Evolutionary conservation across 768 basidiomycete genomes (phyloP).

Genomic region (Hericium erinaceus): DNA sequence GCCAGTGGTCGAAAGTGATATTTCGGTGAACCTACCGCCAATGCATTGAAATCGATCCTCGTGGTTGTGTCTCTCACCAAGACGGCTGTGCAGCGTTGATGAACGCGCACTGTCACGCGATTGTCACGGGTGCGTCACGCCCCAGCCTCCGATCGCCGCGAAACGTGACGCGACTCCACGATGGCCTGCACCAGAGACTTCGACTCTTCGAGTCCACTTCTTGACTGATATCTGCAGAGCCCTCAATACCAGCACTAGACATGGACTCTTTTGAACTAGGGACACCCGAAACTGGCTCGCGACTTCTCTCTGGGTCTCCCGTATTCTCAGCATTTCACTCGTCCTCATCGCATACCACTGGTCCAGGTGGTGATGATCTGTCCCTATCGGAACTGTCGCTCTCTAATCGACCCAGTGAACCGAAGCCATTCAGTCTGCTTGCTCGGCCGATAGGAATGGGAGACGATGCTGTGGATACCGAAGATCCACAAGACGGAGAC

Average conservation of each 20-base stretch:
- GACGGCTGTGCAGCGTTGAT: neutral
- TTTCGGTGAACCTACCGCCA: no score
- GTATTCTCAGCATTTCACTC: conserved; percentile 20
- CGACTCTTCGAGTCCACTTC: neutral
- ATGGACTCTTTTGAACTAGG: conserved; percentile 26
- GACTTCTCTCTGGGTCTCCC: conserved; percentile 40
- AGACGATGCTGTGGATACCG: neutral
- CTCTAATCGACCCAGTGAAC: conserved; percentile 22
- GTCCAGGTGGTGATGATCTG: conserved; percentile 39
- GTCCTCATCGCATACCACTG: conserved; percentile 26
- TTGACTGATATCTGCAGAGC: neutral
- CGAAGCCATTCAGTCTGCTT: conserved; percentile 23
- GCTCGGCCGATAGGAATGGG: conserved; percentile 14
- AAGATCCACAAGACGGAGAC: neutral
- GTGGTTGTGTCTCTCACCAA: neutral
- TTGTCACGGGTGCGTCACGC: neutral
- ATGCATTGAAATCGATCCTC: no score
- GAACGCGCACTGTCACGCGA: neutral
- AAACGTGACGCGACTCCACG: neutral
- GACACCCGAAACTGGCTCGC: conserved; percentile 24
- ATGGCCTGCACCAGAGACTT: neutral
- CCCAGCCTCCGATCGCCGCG: neutral
- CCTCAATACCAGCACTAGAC: neutral
- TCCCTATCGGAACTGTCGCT: conserved; percentile 50
- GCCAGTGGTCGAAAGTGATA: no score